Evolutionary conservation across 78 protist genomes (phyloP).

Genomic region (Pelomyxa schiedti): DNA sequence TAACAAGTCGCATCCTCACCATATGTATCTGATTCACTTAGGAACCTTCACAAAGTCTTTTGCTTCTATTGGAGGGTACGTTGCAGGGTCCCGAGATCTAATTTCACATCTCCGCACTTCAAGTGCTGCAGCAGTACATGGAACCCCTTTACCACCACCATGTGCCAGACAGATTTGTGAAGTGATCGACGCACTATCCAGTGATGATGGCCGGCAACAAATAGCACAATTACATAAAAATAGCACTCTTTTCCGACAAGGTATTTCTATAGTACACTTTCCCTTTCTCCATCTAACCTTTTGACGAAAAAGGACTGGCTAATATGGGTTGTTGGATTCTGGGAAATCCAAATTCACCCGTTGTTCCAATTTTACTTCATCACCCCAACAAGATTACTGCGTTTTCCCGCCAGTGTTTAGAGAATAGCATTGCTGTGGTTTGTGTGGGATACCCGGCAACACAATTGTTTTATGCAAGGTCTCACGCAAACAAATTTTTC

Average conservation of each 20-base stretch:
- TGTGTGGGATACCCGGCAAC: not conserved
- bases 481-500: too few relatives aligned
- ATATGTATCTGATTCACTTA: too few relatives aligned
- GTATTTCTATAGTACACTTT: too few relatives aligned
- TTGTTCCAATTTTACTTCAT: constrained; percentile 75
- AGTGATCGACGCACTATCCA: constrained; percentile 8
- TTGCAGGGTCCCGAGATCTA: not conserved
- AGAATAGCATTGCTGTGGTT: constrained; percentile 7
- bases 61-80: constrained; percentile 66
- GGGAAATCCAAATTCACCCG: constrained; percentile 74
- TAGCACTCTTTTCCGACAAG: not conserved
- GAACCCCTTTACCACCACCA: constrained; percentile 30
- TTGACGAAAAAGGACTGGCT: too few relatives aligned
- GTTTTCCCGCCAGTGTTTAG: constrained; percentile 45
- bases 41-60: constrained; percentile 96
- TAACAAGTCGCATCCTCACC: too few relatives aligned
- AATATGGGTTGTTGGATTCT: constrained; percentile 26
- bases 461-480: not conserved
- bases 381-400: constrained; percentile 67
- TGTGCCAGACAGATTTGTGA: constrained; percentile 22
- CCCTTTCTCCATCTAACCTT: too few relatives aligned
- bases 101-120: not conserved
- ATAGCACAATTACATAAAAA: not conserved
- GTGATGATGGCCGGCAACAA: not conserved
- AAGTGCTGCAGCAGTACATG: not conserved